phyloP scores from a whole-genome alignment of 768 basidiomycete genomes.

The Sistotremastrum niveocremeum region DNA sequence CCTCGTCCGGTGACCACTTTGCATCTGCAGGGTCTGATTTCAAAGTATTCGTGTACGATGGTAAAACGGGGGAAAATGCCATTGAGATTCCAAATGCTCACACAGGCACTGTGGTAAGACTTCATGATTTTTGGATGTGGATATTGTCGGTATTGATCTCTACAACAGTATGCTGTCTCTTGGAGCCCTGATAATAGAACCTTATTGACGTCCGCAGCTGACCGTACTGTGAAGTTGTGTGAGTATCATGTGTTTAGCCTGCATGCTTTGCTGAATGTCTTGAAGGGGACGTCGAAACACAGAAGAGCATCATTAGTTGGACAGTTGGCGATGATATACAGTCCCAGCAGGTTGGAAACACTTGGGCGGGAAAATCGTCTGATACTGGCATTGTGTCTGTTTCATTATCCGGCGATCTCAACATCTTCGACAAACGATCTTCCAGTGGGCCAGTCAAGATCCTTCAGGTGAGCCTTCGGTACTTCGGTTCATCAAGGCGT shows the following conservation, averaged over 20 bases:
- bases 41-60: conserved; percentile 82
- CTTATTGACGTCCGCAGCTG: conserved; percentile 73
- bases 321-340: conserved; percentile 58
- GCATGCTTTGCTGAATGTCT: neutral
- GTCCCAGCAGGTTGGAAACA: conserved; percentile 79
- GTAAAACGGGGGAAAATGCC: conserved; percentile 70
- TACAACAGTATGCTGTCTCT: conserved; percentile 50
- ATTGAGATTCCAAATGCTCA: conserved; percentile 61
- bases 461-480: conserved; percentile 36
- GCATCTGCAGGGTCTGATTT: conserved; percentile 82
- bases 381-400: conserved; percentile 64
- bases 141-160: neutral
- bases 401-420: conserved; percentile 70
- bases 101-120: conserved; percentile 60
- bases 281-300: conserved; percentile 69
- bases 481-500: neutral
- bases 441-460: conserved; percentile 47
- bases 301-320: conserved; percentile 56
- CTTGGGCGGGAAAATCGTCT: conserved; percentile 44
- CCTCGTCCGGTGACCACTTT: conserved; percentile 71
- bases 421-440: conserved; percentile 64
- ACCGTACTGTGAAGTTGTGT: conserved; percentile 84
- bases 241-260: conserved; percentile 12
- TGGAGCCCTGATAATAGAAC: conserved; percentile 69
- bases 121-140: neutral